Base-by-base conservation (phyloP, 441 rosid genomes). In the Melastoma candidum region DNA sequence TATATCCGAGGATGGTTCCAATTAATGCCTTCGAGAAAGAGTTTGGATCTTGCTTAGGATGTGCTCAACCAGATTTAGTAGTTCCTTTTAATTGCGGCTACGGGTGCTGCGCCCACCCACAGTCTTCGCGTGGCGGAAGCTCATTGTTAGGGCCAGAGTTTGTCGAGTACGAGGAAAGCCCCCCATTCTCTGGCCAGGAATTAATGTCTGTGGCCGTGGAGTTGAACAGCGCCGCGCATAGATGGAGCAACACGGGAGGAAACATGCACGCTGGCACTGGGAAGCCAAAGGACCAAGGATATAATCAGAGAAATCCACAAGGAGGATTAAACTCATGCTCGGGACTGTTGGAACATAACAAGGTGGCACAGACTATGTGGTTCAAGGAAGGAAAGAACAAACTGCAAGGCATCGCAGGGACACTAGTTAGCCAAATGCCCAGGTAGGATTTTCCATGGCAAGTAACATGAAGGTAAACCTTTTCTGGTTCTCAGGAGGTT, bases 201-300 rank as follows among this genome's bases (percentile, higher is more conserved):
- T 62, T 92, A 47, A 72, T 85, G 66, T 79, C 94, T 55, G 74
- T 82, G 60, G 95, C 95, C 24, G 80, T 93, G 0, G 97, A 92
- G 63, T 64, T 92, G 74, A 92, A 85, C 81, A 88, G 74, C 67
- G 79, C 85, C 54, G 90, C 94, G 7, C 84, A 97, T 94, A 81
- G 85, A 48, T 82, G 72, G 68, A 92, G 92, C 41, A 81, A 87
- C 25, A 82, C 88, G 27, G 77, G 77, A 17, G 22, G 22, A 17
- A 17, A 17, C 22, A 17, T 17, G 68, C 79, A 63, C 45, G 58
- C 63, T 29, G 53, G 58, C 39, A 14, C 49, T 17, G 57, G 59
- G 49, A 39, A 47, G 43, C 51, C 71, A n/a, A 65, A 63, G 58
- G 64, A 29, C 26, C 29, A 17, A 55, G 8, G 55, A 26, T 29